Evolutionary conservation across 169 alveolate genomes (phyloP).

Genomic region (Eimeria brunetti): DNA sequence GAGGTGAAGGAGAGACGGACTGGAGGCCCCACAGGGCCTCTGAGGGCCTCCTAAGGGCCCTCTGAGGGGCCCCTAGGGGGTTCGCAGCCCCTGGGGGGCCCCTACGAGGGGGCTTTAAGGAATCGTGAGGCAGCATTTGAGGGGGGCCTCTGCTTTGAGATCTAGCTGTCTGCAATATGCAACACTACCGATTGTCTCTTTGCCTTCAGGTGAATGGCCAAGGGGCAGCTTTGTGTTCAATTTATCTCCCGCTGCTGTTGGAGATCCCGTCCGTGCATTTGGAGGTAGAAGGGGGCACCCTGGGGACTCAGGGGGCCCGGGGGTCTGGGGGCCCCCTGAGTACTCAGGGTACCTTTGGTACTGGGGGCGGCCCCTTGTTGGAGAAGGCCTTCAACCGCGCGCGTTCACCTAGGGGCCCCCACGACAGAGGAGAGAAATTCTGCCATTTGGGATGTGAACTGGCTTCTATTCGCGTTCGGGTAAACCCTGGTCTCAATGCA

Average conservation of each 20-base stretch:
- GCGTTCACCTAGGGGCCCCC: neutral
- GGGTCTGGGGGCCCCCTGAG: too few relatives aligned
- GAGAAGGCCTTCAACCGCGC: neutral
- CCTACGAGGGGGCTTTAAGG: neutral
- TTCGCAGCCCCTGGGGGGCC: neutral
- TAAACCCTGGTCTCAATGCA: neutral
- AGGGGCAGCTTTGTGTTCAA: neutral
- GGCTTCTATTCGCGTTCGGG: neutral
- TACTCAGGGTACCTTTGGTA: too few relatives aligned
- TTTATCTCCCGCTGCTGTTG: conserved; percentile 48
- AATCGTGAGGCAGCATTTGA: neutral
- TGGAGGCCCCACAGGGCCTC: neutral
- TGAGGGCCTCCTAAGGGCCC: neutral
- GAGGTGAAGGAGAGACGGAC: neutral
- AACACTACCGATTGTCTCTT: neutral
- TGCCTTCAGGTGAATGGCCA: conserved; percentile 35
- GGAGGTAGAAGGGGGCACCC: conserved; percentile 25
- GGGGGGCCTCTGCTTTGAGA: too few relatives aligned
- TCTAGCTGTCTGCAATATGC: too few relatives aligned
- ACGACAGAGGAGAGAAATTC: neutral
- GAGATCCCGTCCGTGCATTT: conserved; percentile 26
- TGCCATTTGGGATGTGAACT: neutral
- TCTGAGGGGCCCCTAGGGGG: neutral
- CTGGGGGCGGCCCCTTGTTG: neutral
- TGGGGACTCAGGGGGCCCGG: neutral